phyloP scores from a whole-genome alignment of 2,329 filamentous ascomycete genomes.

The Bipolaris bicolor region DNA sequence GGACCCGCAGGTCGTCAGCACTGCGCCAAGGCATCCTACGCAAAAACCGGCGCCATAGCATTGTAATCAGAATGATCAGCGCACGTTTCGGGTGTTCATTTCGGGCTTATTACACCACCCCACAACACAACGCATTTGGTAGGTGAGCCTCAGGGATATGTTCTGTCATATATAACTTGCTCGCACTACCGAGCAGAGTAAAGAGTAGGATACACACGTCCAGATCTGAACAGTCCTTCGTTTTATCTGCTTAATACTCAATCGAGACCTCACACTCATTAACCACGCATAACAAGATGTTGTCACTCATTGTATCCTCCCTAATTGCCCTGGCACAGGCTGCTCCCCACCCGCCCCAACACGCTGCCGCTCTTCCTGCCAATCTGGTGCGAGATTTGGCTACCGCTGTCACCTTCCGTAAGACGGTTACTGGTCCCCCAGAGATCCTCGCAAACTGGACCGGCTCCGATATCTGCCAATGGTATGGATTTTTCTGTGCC shows the following conservation, averaged over 20 bases:
- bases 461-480: neutral
- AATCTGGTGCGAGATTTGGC: neutral
- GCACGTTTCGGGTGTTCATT: neutral
- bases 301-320: neutral
- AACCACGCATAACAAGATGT: neutral
- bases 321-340: neutral
- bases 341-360: neutral
- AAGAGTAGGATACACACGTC: neutral
- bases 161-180: neutral
- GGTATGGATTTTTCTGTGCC: neutral
- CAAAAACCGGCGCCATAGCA: neutral
- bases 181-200: neutral
- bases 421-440: neutral
- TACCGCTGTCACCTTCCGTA: neutral
- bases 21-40: neutral
- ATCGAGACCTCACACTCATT: neutral
- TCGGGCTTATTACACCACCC: neutral
- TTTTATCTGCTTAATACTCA: neutral
- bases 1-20: neutral
- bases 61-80: neutral
- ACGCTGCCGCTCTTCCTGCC: neutral
- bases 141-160: neutral
- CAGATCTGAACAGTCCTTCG: constrained; percentile 1
- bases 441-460: neutral
- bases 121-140: no score